These are phyloP conservation scores for Trichosanthes cucumerina DNA, from an alignment of 306 rosid species.

Conservation along the genomic window DNA sequence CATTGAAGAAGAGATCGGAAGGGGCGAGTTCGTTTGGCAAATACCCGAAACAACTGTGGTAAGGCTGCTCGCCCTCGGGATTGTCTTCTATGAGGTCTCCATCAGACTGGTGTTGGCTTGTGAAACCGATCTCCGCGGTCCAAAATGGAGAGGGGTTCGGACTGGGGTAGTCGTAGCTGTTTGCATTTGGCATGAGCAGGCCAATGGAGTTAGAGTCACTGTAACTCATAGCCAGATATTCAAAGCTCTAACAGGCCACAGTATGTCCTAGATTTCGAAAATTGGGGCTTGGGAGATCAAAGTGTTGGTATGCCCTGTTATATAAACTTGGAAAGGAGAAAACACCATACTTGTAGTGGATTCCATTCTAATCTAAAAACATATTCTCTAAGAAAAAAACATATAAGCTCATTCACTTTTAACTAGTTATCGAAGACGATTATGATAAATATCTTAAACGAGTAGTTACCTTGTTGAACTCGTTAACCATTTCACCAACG, in stretches of 20 bases:
- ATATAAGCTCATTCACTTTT: background rate
- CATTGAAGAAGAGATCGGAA: constrained; percentile 8
- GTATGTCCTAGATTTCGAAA: background rate
- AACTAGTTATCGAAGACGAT: background rate
- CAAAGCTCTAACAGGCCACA: background rate
- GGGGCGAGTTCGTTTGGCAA: background rate
- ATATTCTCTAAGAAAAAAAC: background rate
- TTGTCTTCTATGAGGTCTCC: constrained; percentile 9
- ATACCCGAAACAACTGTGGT: background rate
- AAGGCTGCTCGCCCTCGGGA: constrained; percentile 10
- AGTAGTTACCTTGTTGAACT: background rate
- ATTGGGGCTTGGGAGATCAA: background rate
- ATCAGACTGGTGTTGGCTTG: constrained; percentile 10
- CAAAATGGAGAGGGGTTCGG: background rate
- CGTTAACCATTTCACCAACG: background rate
- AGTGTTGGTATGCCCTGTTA: constrained; percentile 6
- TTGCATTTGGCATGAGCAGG: background rate
- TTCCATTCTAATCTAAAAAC: constrained; percentile 15
- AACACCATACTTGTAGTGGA: constrained; percentile 8
- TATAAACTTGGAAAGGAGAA: constrained; percentile 13
- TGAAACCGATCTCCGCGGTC: background rate
- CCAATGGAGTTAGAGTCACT: background rate
- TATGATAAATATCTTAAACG: background rate
- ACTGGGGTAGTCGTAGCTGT: constrained; percentile 1
- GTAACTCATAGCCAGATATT: background rate